phyloP scores from a whole-genome alignment of 768 basidiomycete genomes.

The Agrocybe chaxingu region DNA sequence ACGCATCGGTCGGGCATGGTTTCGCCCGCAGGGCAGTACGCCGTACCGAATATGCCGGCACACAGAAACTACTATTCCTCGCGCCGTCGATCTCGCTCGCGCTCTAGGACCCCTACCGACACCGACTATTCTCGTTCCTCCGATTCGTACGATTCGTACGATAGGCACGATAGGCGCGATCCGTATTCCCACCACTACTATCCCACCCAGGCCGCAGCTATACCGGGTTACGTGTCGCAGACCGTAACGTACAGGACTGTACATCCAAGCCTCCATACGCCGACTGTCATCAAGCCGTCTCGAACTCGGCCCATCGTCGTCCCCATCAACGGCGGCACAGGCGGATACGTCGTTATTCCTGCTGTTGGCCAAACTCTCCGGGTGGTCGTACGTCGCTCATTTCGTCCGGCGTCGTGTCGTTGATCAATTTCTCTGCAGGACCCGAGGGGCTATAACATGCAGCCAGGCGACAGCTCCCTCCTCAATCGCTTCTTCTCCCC shows the following conservation, averaged over 20 bases:
- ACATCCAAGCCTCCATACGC: neutral
- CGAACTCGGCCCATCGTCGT: slow-evolving; percentile 12
- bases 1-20: too few species aligned
- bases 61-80: neutral
- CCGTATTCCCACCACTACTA: neutral
- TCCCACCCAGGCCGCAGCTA: neutral
- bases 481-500: slow-evolving; percentile 9
- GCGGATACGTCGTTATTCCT: slow-evolving; percentile 17
- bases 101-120: neutral
- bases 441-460: neutral
- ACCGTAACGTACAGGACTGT: neutral
- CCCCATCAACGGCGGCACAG: slow-evolving; percentile 13
- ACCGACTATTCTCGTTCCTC: slow-evolving; percentile 5
- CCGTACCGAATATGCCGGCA: too few species aligned
- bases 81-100: slow-evolving; percentile 1
- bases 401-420: neutral
- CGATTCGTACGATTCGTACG: slow-evolving; percentile 4
- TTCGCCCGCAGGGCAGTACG: too few species aligned
- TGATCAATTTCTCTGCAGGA: neutral
- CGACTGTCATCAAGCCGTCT: slow-evolving; percentile 10
- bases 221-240: too few species aligned
- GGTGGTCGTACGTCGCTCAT: slow-evolving; percentile 11
- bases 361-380: slow-evolving; percentile 17
- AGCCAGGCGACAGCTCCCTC: neutral
- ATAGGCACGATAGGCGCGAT: neutral